Evolutionary conservation across 2,329 filamentous ascomycete genomes (phyloP).

Genomic region (Claviceps paspali): DNA sequence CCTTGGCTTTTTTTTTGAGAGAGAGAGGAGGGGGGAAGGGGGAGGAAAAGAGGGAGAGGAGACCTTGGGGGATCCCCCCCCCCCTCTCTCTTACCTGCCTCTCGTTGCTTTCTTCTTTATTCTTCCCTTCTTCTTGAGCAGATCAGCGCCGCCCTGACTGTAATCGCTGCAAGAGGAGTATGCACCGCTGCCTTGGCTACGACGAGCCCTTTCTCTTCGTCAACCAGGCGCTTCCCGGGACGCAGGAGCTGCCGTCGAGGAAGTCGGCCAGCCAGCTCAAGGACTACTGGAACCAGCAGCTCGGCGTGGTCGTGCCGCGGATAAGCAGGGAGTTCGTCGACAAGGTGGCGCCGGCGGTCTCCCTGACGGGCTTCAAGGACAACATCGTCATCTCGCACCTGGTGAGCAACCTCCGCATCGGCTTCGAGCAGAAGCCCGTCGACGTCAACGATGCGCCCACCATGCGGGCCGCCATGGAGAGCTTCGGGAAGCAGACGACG

Average conservation of each 20-base stretch:
- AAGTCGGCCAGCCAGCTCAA: conserved; percentile 5
- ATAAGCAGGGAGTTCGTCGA: not conserved
- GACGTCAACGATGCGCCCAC: conserved; percentile 5
- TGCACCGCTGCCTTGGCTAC: conserved; percentile 5
- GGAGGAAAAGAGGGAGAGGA: too few species aligned
- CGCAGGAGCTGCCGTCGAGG: conserved; percentile 4
- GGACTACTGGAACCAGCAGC: conserved; percentile 4
- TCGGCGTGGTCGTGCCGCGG: not conserved
- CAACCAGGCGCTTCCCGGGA: conserved; percentile 4
- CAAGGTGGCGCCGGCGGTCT: not conserved
- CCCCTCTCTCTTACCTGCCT: not conserved
- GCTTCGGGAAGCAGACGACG: conserved; percentile 3
- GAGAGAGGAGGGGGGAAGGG: too few species aligned
- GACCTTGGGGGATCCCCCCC: too few species aligned
- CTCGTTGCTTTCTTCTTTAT: not conserved
- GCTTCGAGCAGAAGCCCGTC: conserved; percentile 4
- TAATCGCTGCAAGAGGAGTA: conserved; percentile 3
- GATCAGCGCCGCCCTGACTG: conserved; percentile 4
- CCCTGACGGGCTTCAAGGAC: conserved; percentile 5
- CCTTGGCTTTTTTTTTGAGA: not conserved
- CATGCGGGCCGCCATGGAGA: conserved; percentile 5
- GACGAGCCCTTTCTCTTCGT: conserved; percentile 5
- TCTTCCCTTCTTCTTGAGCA: not conserved
- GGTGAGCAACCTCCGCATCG: conserved; percentile 4
- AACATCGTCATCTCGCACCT: conserved; percentile 6